Evolutionary conservation across 2,329 filamentous ascomycete species (phyloP).

Genomic region (Penicillium psychrosexuale): DNA sequence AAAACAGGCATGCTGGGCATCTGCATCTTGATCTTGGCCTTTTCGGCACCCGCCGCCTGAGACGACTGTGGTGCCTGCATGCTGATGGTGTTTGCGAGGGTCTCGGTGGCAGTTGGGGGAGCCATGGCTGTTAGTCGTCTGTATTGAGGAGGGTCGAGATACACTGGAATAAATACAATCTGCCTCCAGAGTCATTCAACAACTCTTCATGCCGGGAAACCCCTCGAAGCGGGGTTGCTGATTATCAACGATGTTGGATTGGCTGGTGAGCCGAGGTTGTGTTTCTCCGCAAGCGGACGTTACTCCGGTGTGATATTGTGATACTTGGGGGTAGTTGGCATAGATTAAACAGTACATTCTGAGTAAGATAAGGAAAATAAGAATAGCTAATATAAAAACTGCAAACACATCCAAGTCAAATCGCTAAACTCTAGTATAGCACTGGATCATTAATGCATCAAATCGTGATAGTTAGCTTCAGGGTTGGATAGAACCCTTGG

Average conservation of each 20-base stretch:
- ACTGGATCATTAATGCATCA: background rate
- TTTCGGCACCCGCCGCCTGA: conserved; percentile 24
- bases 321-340: background rate
- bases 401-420: background rate
- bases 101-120: conserved; percentile 30
- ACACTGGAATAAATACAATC: background rate
- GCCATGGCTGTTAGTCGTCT: conserved; percentile 22
- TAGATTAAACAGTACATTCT: background rate
- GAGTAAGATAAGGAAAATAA: background rate
- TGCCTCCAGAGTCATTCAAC: background rate
- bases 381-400: background rate
- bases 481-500: background rate
- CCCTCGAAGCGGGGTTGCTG: conserved; percentile 9
- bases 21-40: conserved; percentile 32
- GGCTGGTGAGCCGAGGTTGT: conserved; percentile 3
- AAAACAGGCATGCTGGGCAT: conserved; percentile 39
- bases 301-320: background rate
- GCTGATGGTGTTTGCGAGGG: conserved; percentile 11
- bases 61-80: conserved; percentile 21
- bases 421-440: background rate
- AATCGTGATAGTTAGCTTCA: background rate
- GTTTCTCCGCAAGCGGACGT: background rate
- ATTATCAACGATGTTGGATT: conserved; percentile 3
- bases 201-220: background rate
- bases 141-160: background rate